Base-by-base conservation (phyloP, 148 eudicot genomes). In the Amaranthus palmeri region DNA sequence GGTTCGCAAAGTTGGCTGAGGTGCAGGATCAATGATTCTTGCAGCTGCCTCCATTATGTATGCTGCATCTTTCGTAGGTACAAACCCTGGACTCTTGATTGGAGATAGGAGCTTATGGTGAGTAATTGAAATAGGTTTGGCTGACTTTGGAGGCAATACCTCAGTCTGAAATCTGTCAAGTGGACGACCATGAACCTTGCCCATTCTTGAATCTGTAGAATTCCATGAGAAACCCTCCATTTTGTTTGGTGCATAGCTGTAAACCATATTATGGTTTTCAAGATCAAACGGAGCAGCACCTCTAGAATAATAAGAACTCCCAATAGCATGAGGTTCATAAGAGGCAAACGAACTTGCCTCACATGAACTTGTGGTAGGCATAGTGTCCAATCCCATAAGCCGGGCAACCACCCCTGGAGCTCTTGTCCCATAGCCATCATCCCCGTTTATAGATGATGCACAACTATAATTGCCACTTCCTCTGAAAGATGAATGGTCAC, bases 321-420 rank as follows among this genome's bases (percentile, higher is more conserved):
- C 71, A 74, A 74, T 72, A 68, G 86, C 82, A 48, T 77, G 80
- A 79, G 86, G 72, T 47, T 89, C 96, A 61, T 51, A 71, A 51
- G 81, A 83, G 53, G 86, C 81, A 63, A 84, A 72, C 72, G 76
- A 83, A 75, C 68, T 64, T 59, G 91, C 76, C 72, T 88, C 97
- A 68, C 83, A 65, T 62, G 78, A 70, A 80, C 76, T 70, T 68
- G 86, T 74, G 9, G 84, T 83, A 41, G 99, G 99, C 85, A 95
- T 80, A 10, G 93, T 85, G 61, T 95, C 99, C 81, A 95, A 73
- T 74, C 99, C 99, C 99, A 95, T 95, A 79, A 95, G 97, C 68
- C 92, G 89, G 67, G 99, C 99, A 74, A 95, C 99, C 61, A 95
- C 97, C 47, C 99, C 90, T 11, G 97, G 96, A 6, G 92, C 86